Conservation (phyloP, 331 rosid species). For the Malus hybrid region DNA sequence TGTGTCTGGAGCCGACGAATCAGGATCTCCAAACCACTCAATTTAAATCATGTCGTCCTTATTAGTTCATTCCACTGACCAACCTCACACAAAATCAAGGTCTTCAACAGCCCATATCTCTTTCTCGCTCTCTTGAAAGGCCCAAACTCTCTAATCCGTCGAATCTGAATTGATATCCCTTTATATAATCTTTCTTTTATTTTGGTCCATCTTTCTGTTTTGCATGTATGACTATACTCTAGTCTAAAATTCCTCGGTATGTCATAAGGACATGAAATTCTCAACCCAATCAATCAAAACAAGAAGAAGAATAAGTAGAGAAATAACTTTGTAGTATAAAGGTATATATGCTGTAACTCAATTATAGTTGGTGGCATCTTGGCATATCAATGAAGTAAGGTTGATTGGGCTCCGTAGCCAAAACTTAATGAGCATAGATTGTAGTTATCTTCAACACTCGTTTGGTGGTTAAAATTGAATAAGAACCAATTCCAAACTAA, state of each 20-base stretch:
- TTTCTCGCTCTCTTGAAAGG: too few relatives aligned
- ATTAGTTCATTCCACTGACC: too few relatives aligned
- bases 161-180: neutral
- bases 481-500: neutral
- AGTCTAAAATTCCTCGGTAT: neutral
- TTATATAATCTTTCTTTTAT: too few relatives aligned
- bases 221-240: neutral
- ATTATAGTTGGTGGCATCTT: neutral
- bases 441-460: neutral
- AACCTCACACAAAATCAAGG: too few relatives aligned
- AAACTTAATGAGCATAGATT: neutral
- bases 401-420: neutral
- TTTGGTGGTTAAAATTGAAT: too few relatives aligned
- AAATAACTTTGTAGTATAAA: neutral
- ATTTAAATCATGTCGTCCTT: too few relatives aligned
- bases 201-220: neutral
- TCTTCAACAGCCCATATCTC: too few relatives aligned
- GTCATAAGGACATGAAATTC: neutral
- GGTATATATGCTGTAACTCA: neutral
- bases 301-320: neutral
- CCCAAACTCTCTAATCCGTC: too few relatives aligned
- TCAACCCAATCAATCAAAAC: neutral
- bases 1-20: too few relatives aligned
- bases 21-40: too few relatives aligned
- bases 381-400: neutral